Percentiles rank a stretch among this genome's conserved stretches.
These are phyloP conservation scores for Thraustotheca clavata DNA, from an alignment of 352 stramenopile genomes.

Conservation along the genomic window DNA sequence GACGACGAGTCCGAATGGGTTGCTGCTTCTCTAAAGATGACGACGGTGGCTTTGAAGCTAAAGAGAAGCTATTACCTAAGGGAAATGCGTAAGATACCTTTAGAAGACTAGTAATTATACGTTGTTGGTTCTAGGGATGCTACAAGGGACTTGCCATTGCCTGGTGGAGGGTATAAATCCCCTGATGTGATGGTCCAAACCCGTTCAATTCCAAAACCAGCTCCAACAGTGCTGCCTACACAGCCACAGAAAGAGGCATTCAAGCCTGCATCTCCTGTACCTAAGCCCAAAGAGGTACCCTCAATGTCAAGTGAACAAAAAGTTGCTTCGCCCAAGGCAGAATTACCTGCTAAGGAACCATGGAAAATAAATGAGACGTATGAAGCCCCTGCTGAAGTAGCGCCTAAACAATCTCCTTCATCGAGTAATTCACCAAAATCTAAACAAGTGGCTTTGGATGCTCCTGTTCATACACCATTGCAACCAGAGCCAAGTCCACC, in stretches of 20 bases:
- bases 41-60: conserved; percentile 15
- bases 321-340: no score
- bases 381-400: no score
- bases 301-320: no score
- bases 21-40: conserved; percentile 22
- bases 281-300: neutral
- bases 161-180: neutral
- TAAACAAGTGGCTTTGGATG: neutral
- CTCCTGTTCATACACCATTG: neutral
- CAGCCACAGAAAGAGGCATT: neutral
- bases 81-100: neutral
- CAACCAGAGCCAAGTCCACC: neutral
- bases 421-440: no score
- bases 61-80: conserved; percentile 19
- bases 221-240: neutral
- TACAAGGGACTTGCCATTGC: conserved; percentile 1
- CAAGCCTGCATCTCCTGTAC: neutral
- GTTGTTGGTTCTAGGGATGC: conserved; percentile 2
- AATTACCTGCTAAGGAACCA: no score
- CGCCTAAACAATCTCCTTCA: no score
- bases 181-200: neutral
- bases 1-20: no score
- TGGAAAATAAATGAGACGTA: no score
- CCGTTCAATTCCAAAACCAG: neutral
- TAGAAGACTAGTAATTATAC: neutral